Base-by-base conservation (phyloP, 2,329 filamentous ascomycete species). In the Capronia americana region DNA sequence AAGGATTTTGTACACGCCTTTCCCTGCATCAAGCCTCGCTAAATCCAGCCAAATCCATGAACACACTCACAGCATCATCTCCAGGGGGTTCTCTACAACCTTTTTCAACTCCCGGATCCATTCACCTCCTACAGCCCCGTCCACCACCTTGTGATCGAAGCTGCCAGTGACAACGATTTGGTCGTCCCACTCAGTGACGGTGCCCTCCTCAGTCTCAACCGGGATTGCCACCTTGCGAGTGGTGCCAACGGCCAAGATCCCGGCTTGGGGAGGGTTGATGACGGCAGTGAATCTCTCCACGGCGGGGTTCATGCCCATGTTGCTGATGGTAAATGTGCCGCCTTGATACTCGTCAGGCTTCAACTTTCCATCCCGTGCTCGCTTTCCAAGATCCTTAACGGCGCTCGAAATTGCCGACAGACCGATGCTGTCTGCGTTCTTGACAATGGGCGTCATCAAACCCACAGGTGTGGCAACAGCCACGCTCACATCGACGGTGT, bases 341-440 rank as follows among this genome's bases (percentile, higher is more conserved):
- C 95, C 95, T 86, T 97, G 94, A 88, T 96, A 99, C 83, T 99
- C 93, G 81, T 99, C 94, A 56, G 95, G 95, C 90, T 98, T 98
- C 75, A 99, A 91, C 89, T 98, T 99, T 83, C 92, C 92, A 74
- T 98, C 95, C 69, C 93, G 89, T 70, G 95, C 95, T 79, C 92
- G 92, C 88, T 96, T 97, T 78, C 93, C 93, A 63, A 99, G 91
- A 77, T 97, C 93, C 86, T 98, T 98, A 84, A 99, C 90, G 79
- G 92, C 86, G 75, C 86, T 82, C 62, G 93, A 97, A 83, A 99
- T 97, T 78, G 87, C 87, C 81, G 93, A 88, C 65, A 99, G 90
- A 70, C 95, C 95, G 74, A 92, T 91, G 75, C 84, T 87, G 79
- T 94, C 92, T 68, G 94, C 95, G 73, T 90, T 90, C 81, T 91